These are phyloP conservation scores for Rubia yunnanensis DNA, from an alignment of 257 asterid genomes.

Conservation along the genomic window DNA sequence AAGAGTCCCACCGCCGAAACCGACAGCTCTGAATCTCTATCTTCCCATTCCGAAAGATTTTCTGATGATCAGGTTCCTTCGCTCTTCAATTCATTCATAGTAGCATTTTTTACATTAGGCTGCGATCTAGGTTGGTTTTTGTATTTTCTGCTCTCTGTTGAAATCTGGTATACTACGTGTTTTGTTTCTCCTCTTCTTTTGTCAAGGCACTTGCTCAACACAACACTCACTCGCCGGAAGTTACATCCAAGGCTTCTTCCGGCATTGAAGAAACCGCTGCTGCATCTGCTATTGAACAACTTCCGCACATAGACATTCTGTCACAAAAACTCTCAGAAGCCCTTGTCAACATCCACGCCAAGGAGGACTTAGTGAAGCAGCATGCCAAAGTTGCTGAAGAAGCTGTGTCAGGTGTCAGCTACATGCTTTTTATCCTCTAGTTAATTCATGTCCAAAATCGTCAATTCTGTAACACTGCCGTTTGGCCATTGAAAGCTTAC, in stretches of 20 bases:
- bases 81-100: conserved; percentile 1
- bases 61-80: conserved; percentile 80
- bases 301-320: conserved; percentile 34
- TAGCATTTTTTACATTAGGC: neutral
- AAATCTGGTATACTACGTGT: conserved; percentile 8
- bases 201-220: conserved; percentile 43
- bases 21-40: conserved; percentile 77
- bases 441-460: neutral
- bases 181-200: conserved; percentile 15
- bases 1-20: conserved; percentile 78
- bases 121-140: neutral
- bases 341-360: conserved; percentile 50
- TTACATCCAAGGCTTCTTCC: conserved; percentile 59
- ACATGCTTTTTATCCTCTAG: neutral
- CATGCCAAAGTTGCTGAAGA: conserved; percentile 96
- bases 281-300: conserved; percentile 37
- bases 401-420: conserved; percentile 76
- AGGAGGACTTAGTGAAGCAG: conserved; percentile 85
- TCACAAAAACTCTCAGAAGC: conserved; percentile 70
- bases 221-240: conserved; percentile 65
- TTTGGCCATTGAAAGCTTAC: neutral
- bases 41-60: conserved; percentile 74
- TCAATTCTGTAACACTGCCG: neutral
- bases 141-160: neutral
- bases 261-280: conserved; percentile 34